Base-by-base conservation (phyloP, 2,329 filamentous ascomycete genomes). In the Thielaviopsis populi region DNA sequence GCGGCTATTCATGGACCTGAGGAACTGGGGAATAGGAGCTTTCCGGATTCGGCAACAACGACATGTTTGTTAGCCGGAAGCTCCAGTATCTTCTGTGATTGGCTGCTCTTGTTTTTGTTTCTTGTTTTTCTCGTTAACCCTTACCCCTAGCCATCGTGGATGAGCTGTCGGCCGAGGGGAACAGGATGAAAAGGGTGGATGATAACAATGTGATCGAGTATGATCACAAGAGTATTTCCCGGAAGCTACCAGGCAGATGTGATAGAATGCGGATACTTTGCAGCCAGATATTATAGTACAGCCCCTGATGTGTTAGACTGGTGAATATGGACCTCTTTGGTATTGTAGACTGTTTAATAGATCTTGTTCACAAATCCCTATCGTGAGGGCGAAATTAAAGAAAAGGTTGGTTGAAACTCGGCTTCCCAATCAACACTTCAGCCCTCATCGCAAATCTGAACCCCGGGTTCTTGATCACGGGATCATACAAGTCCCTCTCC, bases 41-140 rank as follows among this genome's bases (percentile, higher is more conserved):
- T 64, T 64, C 62, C 54, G 42, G 56, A 60, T 64, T 33, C 42
- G 54, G 54, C 24, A 48, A 64, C 15, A 66, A 62, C 63, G 50
- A 65, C 19, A 17, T 40, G 17, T 40, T 46, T 46, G 65, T 65
- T 64, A 65, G 65, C 65, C 66, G 67, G 59, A 46, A 65, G 48
- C 54, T 66, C 61, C 63, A 24, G 27, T 53, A 48, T 56, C 13
- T n/a, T 19, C 6, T 37, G 53, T 37, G 53, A 62, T 62, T 62
- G 60, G 60, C 30, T 48, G 43, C 30, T 30, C n/a, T n/a, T n/a
- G n/a, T n/a, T n/a, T n/a, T n/a, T n/a, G n/a, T n/a, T n/a, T n/a
- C n/a, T n/a, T n/a, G n/a, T n/a, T 22, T 3, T 19, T 5, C 37
- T 13, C 10, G 53, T 15, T 50, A 27, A 50, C 46, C 46, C 46